Conservation (phyloP, 108 stramenopile species). For the Seminavis robusta region DNA sequence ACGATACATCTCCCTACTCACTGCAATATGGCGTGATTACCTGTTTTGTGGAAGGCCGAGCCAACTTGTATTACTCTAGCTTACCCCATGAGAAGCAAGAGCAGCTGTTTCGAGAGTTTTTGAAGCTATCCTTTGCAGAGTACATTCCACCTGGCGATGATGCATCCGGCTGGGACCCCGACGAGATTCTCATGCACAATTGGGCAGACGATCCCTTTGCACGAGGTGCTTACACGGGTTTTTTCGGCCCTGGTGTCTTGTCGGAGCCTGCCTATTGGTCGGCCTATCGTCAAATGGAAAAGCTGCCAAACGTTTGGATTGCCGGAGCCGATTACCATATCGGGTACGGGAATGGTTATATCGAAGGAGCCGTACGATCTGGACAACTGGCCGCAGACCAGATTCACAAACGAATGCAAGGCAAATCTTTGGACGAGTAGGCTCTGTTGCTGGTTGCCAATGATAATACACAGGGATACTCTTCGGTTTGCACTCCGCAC, state of each 20-base stretch:
- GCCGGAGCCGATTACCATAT: constrained; percentile 18
- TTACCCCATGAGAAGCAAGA: background rate
- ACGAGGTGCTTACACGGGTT: constrained; percentile 9
- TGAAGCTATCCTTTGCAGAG: background rate
- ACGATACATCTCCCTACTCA: constrained; percentile 5
- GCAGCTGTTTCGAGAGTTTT: background rate
- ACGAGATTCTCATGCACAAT: constrained; percentile 1
- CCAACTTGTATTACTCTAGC: background rate
- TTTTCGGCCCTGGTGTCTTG: constrained; percentile 7
- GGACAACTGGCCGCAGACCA: constrained; percentile 11
- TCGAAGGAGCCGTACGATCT: constrained; percentile 13
- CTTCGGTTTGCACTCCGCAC: too few relatives aligned
- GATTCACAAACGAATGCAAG: constrained; percentile 5
- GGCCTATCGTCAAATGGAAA: constrained; percentile 12
- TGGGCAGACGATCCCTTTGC: constrained; percentile 2
- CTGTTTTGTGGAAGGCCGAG: constrained; percentile 6
- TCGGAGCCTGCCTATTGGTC: constrained; percentile 1
- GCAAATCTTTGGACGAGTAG: too few relatives aligned
- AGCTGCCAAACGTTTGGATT: constrained; percentile 4
- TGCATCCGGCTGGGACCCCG: constrained; percentile 3
- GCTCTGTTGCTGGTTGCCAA: too few relatives aligned
- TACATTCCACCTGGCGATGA: too few relatives aligned
- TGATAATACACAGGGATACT: too few relatives aligned
- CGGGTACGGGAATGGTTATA: constrained; percentile 15
- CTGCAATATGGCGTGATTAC: background rate